phyloP scores from a whole-genome alignment of 2,329 filamentous ascomycete genomes.

The Calonectria ilicicola region DNA sequence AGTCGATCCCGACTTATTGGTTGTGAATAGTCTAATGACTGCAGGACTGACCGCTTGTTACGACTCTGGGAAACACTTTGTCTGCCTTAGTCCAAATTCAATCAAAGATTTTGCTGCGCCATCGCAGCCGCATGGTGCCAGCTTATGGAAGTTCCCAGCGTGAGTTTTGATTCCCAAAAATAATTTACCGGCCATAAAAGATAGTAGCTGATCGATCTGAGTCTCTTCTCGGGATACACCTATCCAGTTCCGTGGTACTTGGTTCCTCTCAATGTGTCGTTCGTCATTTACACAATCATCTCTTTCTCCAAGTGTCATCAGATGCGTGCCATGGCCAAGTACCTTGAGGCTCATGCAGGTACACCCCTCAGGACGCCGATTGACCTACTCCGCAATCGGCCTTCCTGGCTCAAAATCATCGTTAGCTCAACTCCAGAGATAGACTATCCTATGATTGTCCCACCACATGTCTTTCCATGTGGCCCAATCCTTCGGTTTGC shows the following conservation, averaged over 20 bases:
- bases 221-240: slow-evolving; percentile 56
- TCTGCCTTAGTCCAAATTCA: slow-evolving; percentile 58
- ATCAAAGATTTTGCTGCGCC: slow-evolving; percentile 54
- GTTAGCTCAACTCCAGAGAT: slow-evolving; percentile 45
- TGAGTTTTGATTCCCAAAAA: slow-evolving; percentile 38
- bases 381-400: slow-evolving; percentile 34
- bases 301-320: slow-evolving; percentile 18
- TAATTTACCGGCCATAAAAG: background rate
- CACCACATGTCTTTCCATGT: slow-evolving; percentile 55
- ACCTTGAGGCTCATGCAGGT: slow-evolving; percentile 26
- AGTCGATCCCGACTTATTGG: slow-evolving; percentile 53
- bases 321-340: slow-evolving; percentile 18
- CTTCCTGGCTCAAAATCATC: slow-evolving; percentile 37
- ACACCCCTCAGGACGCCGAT: slow-evolving; percentile 35
- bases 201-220: slow-evolving; percentile 29
- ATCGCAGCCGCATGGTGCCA: slow-evolving; percentile 50
- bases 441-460: slow-evolving; percentile 56
- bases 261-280: slow-evolving; percentile 56
- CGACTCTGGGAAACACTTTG: slow-evolving; percentile 46
- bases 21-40: slow-evolving; percentile 57
- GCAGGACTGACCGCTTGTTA: slow-evolving; percentile 57
- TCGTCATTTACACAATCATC: slow-evolving; percentile 44
- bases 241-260: slow-evolving; percentile 60
- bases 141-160: slow-evolving; percentile 53
- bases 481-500: slow-evolving; percentile 59